phyloP scores from a whole-genome alignment of 2,329 filamentous ascomycete species.

The Colletotrichum trifolii region DNA sequence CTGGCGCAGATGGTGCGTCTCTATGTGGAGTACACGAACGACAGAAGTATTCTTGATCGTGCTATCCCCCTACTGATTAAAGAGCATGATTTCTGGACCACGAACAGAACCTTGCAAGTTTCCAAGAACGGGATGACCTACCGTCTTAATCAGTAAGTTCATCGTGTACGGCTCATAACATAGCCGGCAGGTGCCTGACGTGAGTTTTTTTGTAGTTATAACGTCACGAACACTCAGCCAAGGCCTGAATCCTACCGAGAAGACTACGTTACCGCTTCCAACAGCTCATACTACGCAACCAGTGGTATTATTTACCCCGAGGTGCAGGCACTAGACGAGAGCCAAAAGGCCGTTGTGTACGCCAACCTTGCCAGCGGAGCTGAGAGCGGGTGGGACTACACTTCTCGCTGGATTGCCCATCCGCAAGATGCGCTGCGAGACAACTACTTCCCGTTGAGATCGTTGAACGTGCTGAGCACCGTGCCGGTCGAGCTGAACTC shows the following conservation, averaged over 20 bases:
- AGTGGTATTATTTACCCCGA: constrained; percentile 70
- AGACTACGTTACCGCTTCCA: constrained; percentile 74
- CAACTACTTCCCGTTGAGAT: constrained; percentile 73
- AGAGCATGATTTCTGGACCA: constrained; percentile 72
- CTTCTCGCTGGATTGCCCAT: constrained; percentile 66
- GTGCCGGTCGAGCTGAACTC: constrained; percentile 76
- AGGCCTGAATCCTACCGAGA: constrained; percentile 75
- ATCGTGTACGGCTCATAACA: not conserved
- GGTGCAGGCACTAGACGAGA: constrained; percentile 59
- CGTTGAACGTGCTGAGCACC: constrained; percentile 67
- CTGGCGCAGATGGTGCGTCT: constrained; percentile 73
- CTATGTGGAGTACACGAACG: constrained; percentile 74
- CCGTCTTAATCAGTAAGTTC: constrained; percentile 63
- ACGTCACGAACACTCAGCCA: constrained; percentile 72
- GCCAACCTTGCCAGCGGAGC: constrained; percentile 72
- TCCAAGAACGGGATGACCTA: constrained; percentile 59
- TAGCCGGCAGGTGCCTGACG: not conserved
- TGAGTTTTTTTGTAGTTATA: constrained; percentile 54
- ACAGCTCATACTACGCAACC: constrained; percentile 69
- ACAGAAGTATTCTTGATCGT: constrained; percentile 68
- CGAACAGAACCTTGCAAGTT: constrained; percentile 68
- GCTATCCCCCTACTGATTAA: constrained; percentile 71
- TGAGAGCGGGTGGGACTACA: constrained; percentile 75
- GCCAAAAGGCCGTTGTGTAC: constrained; percentile 65
- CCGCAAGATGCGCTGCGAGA: constrained; percentile 69